A percentile compares a stretch with the other conserved stretches of the same genome.
These are phyloP conservation scores for Pittosporum tobira DNA, from an alignment of 129 eudicot species.

Conservation along the genomic window DNA sequence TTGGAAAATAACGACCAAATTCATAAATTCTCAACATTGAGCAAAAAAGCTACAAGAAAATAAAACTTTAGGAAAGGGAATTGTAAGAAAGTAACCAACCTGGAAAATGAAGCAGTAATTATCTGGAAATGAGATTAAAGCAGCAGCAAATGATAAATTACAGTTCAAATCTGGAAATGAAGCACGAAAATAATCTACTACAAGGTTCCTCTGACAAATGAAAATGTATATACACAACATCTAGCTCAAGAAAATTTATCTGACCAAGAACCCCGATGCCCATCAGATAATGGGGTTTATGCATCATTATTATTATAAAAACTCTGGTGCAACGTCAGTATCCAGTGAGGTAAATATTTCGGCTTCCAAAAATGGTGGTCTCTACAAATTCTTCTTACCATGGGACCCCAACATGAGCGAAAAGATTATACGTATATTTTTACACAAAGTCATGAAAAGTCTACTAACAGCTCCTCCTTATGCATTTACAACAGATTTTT, in stretches of 20 bases:
- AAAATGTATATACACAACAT: neutral
- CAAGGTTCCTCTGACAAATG: conserved; percentile 1
- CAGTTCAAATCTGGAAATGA: neutral
- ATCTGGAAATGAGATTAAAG: no score
- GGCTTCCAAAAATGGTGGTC: conserved; percentile 11
- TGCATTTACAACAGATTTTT: conserved; percentile 13
- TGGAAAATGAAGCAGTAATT: no score
- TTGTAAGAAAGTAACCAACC: no score
- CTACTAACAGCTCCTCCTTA: conserved; percentile 11
- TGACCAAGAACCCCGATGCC: conserved; percentile 8
- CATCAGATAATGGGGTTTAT: neutral
- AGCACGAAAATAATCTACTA: no score
- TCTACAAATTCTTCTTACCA: conserved; percentile 8
- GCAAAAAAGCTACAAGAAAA: no score
- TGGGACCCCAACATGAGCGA: no score
- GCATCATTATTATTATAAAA: conserved; percentile 7
- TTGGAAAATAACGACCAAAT: no score
- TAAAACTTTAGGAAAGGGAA: no score
- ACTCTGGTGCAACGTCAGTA: neutral
- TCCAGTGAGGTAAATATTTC: conserved; percentile 3
- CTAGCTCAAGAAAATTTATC: neutral
- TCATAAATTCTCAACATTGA: no score
- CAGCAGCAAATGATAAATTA: no score
- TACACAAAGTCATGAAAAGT: conserved; percentile 9
- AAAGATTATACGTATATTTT: neutral